Evolutionary conservation across 2,329 filamentous ascomycete genomes (phyloP), one percentile per base, ranked within the genome.

Genomic region (Phaeosphaeria sp.): DNA sequence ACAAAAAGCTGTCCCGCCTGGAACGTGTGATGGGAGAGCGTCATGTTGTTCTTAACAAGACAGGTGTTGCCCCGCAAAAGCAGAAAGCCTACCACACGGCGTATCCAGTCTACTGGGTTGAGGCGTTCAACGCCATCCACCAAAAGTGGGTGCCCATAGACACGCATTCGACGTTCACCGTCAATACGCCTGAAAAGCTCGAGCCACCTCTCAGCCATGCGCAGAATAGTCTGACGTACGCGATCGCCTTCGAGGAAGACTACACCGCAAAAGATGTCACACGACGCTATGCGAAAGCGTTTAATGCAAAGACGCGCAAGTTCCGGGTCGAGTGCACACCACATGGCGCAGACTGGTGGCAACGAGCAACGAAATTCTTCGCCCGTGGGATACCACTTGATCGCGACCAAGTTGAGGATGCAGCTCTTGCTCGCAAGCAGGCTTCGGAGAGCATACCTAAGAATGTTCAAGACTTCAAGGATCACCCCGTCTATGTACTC

Each of bases 111-210:
- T 98, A 93, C 73, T 99, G 95, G 95, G 89, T 97, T 0, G 95
- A 99, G 78, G 89, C 92, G 3, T 91, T 97, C 63, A 93, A 97
- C 62, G 82, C 88, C 52, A 90, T 91, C 0, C 87, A 92, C 63
- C 91, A 97, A 73, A 96, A 92, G 80, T 99, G 95, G 95, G 86
- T 97, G 54, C 86, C 92, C 0, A 87, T 95, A 39, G 95, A 99
- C 73, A 88, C 93, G 0, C 77, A 97, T 0, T 92, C 95, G 1
- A 96, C 93, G 0, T 84, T 86, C 54, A 90, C 88, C 63, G 87
- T 96, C 53, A 91, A 89, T 73, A 93, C 91, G 59, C 87, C 92
- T 0, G 84, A 83, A 27, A 88, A 86, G 47, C 82, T 99, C 25
- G 95, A 99, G 71, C 95, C 95, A 0, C 92, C 95, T 0, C 85